Evolutionary conservation across 1,284 basidiomycete genomes (phyloP), one percentile per base, ranked within the genome.

Genomic region (Sporisorium graminicola): DNA sequence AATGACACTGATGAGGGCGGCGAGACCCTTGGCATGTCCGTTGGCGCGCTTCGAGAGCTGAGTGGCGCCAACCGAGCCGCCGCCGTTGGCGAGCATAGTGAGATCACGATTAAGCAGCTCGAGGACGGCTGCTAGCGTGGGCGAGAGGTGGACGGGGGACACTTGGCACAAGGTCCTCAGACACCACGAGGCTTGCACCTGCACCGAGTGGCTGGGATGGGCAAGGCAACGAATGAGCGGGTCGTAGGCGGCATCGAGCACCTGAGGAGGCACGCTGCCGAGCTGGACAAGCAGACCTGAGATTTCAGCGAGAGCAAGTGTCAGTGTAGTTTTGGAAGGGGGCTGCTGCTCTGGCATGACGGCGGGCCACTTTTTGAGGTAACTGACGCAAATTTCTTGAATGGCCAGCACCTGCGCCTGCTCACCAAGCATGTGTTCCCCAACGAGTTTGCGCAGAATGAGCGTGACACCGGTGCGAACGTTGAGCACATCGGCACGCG

Each of bases 331-430:
- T 24, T 93, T 90, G 60, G 87, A 88, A 0, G 94, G 93, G 0
- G 92, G 90, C 24, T 88, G 88, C 73, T 93, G 91, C 5, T 93
- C 93, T 2, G 94, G 94, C 89, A 97, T 92, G 84, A 96, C 90
- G 0, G 93, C 91, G 0, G 94, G 94, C 94, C 94, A 99, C 65
- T 92, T 90, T 83, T 93, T 94, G 60, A 98, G 88, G 81, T 94
- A 97, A 6, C 89, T 88, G 55, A 89, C 90, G 0, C 92, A 91
- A 52, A 98, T 87, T 75, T 96, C 94, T 77, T 93, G 91, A 31
- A 98, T 93, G 0, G 95, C 96, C 37, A 89, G 88, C 54, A 98
- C 95, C 86, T 98, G 95, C 77, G 94, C 93, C 83, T 98, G 95
- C 68, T 85, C 84, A 63, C 92, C 92, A 54, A 99, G 87, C 89